Evolutionary conservation across 164 flowering plant genomes (phyloP).

Genomic region (Vitis amurensis): DNA sequence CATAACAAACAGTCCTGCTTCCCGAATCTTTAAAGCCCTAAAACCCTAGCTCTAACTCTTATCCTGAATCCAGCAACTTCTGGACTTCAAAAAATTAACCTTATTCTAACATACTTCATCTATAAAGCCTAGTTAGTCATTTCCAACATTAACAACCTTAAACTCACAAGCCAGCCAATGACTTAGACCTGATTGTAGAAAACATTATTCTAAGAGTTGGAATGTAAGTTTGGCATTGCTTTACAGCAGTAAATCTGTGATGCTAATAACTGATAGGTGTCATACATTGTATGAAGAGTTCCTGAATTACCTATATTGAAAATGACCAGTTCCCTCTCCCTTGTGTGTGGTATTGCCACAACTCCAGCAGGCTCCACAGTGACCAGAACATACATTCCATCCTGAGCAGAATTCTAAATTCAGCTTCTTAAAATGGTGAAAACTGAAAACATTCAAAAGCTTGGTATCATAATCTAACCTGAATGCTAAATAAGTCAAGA

Average conservation of each 20-base stretch:
- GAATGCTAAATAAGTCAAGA: conserved; percentile 21
- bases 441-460: background rate
- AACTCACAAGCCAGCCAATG: too few relatives aligned
- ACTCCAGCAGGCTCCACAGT: conserved; percentile 82
- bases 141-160: too few relatives aligned
- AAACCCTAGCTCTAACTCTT: too few relatives aligned
- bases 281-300: background rate
- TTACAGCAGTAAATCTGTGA: background rate
- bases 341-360: conserved; percentile 63
- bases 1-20: too few relatives aligned
- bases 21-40: too few relatives aligned
- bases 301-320: conserved; percentile 76
- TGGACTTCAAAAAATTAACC: too few relatives aligned
- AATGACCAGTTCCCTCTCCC: conserved; percentile 58
- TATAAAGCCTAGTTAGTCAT: too few relatives aligned
- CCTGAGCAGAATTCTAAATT: conserved; percentile 31
- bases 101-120: too few relatives aligned
- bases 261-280: background rate
- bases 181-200: too few relatives aligned
- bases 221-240: too few relatives aligned
- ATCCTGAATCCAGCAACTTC: too few relatives aligned
- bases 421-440: background rate
- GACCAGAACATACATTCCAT: conserved; percentile 49
- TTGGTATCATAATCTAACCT: conserved; percentile 23
- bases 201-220: too few relatives aligned